Percentiles rank a stretch among this genome's conserved stretches.
Conservation (phyloP, 805 yeast genomes). For the Teunomyces kruisii region DNA sequence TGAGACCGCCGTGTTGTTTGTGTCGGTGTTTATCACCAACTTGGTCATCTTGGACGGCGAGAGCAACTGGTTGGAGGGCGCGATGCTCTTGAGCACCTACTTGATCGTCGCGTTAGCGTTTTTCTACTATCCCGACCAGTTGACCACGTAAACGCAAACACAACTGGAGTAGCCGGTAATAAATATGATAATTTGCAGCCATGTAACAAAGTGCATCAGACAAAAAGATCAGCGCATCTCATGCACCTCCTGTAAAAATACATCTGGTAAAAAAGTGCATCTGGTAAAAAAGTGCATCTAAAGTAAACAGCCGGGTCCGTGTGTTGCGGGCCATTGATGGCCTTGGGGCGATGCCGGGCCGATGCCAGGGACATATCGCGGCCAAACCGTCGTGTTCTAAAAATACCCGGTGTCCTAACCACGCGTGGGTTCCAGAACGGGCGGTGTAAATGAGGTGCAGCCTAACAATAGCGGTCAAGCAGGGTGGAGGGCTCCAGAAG, state of each 20-base stretch:
- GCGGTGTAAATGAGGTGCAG: no score
- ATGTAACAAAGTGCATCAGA: not conserved
- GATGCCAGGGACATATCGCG: no score
- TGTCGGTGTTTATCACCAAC: constrained; percentile 84
- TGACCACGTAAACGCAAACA: not conserved
- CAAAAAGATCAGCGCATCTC: not conserved
- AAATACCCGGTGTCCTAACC: no score
- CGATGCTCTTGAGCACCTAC: constrained; percentile 85
- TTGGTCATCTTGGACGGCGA: constrained; percentile 90
- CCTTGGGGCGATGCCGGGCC: no score
- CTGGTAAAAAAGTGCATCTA: not conserved
- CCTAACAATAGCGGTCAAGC: no score
- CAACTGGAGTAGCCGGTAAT: no score
- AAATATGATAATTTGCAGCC: not conserved
- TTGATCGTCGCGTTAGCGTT: constrained; percentile 86
- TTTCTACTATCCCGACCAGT: constrained; percentile 74
- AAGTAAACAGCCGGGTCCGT: no score
- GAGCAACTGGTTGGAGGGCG: constrained; percentile 96
- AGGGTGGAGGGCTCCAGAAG: no score
- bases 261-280: not conserved
- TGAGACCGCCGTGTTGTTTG: constrained; percentile 90
- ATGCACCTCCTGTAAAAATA: not conserved
- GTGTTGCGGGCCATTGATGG: no score
- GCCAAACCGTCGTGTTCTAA: no score
- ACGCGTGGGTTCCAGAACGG: no score